These are phyloP conservation scores for Hericium coralloides DNA, from an alignment of 768 basidiomycete genomes.

Conservation along the genomic window DNA sequence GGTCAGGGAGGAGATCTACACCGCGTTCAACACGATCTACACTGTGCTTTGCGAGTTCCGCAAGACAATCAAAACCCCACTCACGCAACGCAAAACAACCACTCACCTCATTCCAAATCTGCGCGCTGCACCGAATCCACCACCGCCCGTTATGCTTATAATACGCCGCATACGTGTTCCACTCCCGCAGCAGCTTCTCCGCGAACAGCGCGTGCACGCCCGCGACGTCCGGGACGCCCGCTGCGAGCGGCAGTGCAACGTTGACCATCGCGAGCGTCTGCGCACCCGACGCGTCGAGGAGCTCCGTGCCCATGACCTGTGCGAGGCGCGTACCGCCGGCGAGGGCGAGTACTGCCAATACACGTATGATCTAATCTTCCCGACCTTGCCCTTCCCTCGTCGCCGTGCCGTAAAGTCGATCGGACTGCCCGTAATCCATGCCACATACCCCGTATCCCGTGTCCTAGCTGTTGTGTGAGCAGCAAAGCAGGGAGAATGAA, in stretches of 20 bases:
- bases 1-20: slow-evolving; percentile 99
- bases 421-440: too few relatives aligned
- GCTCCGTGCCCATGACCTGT: slow-evolving; percentile 47
- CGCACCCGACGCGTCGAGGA: slow-evolving; percentile 49
- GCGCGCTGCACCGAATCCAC: slow-evolving; percentile 29
- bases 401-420: too few relatives aligned
- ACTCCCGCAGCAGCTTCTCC: slow-evolving; percentile 19
- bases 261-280: slow-evolving; percentile 68
- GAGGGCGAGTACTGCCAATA: slow-evolving; percentile 67
- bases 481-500: too few relatives aligned
- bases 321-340: slow-evolving; percentile 55
- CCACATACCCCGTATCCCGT: too few relatives aligned
- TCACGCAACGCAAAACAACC: too few relatives aligned
- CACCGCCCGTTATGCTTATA: slow-evolving; percentile 24
- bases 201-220: slow-evolving; percentile 11
- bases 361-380: too few relatives aligned
- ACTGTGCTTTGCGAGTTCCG: slow-evolving; percentile 94
- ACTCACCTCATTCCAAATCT: slow-evolving; percentile 29
- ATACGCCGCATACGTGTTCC: slow-evolving; percentile 21
- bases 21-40: slow-evolving; percentile 99
- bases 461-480: too few relatives aligned
- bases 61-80: too few relatives aligned
- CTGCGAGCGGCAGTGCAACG: slow-evolving; percentile 30
- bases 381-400: too few relatives aligned
- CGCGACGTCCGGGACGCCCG: slow-evolving; percentile 14